Evolutionary conservation across 805 yeast genomes (phyloP).

Genomic region (Teunomyces funiuensis): DNA sequence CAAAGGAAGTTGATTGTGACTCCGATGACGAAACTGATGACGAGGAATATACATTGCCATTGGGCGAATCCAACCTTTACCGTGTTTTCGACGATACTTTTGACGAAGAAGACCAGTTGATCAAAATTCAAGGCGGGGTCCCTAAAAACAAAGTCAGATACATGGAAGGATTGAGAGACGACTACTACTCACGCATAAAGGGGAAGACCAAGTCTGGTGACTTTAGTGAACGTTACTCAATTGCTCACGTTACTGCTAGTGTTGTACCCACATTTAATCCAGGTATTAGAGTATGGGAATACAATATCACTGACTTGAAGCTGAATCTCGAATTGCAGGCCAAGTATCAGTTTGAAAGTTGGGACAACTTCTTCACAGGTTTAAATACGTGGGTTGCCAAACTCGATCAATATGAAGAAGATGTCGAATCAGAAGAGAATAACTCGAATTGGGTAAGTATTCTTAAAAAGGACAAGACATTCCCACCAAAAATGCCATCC

Average conservation of each 20-base stretch:
- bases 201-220: slow-evolving; percentile 43
- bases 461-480: slow-evolving; percentile 53
- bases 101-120: slow-evolving; percentile 15
- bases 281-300: slow-evolving; percentile 83
- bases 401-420: slow-evolving; percentile 18
- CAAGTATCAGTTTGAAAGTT: slow-evolving; percentile 38
- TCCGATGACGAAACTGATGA: slow-evolving; percentile 26
- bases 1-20: slow-evolving; percentile 14
- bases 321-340: slow-evolving; percentile 16
- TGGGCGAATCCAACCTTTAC: slow-evolving; percentile 5
- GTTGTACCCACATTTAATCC: slow-evolving; percentile 86
- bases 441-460: slow-evolving; percentile 5
- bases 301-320: slow-evolving; percentile 62
- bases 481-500: slow-evolving; percentile 59
- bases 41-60: slow-evolving; percentile 14
- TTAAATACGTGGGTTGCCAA: slow-evolving; percentile 33
- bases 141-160: slow-evolving; percentile 68
- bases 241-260: slow-evolving; percentile 70
- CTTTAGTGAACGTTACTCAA: slow-evolving; percentile 58
- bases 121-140: slow-evolving; percentile 55
- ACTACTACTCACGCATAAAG: slow-evolving; percentile 50
- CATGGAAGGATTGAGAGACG: slow-evolving; percentile 56
- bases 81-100: slow-evolving; percentile 3
- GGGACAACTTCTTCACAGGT: slow-evolving; percentile 58
- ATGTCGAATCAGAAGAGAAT: slow-evolving; percentile 9